phyloP scores from a whole-genome alignment of 768 basidiomycete genomes.

The Lyophyllum shimeji region DNA sequence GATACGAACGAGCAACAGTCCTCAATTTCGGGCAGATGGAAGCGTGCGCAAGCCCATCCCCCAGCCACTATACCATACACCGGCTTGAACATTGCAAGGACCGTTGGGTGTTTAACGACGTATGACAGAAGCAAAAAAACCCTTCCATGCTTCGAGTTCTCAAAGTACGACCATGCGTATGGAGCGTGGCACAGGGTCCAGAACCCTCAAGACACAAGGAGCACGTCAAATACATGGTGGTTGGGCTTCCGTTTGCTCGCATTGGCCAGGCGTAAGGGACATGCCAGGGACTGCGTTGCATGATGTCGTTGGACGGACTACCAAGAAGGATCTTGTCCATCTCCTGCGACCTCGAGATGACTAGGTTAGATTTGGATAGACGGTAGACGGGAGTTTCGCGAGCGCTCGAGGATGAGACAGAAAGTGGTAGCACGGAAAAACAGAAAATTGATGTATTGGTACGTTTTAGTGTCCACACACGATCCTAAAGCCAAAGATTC shows the following conservation, averaged over 20 bases:
- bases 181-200: neutral
- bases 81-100: neutral
- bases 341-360: neutral
- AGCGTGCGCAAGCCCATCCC: too few species aligned
- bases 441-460: constrained; percentile 4
- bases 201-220: neutral
- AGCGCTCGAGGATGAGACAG: neutral
- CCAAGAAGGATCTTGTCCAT: neutral
- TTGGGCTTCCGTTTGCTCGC: neutral
- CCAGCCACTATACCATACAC: neutral
- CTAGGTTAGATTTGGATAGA: neutral
- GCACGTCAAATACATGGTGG: neutral
- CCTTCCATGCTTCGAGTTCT: neutral
- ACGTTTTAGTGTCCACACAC: constrained; percentile 10
- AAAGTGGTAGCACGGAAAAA: neutral
- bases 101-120: neutral
- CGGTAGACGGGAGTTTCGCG: neutral
- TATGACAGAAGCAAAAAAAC: neutral
- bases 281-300: neutral
- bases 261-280: neutral
- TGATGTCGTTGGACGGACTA: neutral
- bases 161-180: neutral
- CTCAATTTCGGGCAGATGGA: too few species aligned
- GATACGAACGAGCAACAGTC: too few species aligned
- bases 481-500: constrained; percentile 13